Evolutionary conservation across 148 eudicot species (phyloP).

Genomic region (Chenopodium suecicum): DNA sequence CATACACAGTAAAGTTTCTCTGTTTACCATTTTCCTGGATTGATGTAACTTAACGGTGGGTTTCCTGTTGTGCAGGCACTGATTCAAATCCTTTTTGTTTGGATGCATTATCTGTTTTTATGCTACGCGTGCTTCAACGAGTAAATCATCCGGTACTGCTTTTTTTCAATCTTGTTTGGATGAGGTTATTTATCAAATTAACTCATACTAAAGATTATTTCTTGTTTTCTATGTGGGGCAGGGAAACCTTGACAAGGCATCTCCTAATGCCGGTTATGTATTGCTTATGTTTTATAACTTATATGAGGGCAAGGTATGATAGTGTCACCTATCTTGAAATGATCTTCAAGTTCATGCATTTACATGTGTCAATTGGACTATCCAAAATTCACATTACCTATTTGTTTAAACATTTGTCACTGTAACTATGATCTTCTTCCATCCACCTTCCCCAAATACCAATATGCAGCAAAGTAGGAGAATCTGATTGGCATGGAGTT

Average conservation of each 20-base stretch:
- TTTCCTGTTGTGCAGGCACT: slow-evolving; percentile 54
- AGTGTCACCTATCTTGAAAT: neutral
- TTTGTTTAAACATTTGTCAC: neutral
- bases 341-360: neutral
- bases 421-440: neutral
- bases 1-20: neutral
- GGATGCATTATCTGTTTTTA: slow-evolving; percentile 87
- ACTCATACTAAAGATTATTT: neutral
- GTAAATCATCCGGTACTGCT: slow-evolving; percentile 82
- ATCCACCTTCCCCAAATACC: neutral
- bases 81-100: slow-evolving; percentile 84
- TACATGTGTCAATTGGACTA: neutral
- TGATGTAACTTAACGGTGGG: too few species aligned
- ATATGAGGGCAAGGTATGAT: slow-evolving; percentile 82
- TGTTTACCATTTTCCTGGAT: neutral
- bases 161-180: neutral
- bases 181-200: neutral
- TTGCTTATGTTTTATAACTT: slow-evolving; percentile 89
- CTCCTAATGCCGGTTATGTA: slow-evolving; percentile 85
- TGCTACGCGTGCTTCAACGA: slow-evolving; percentile 79
- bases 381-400: neutral
- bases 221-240: slow-evolving; percentile 23
- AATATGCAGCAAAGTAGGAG: neutral
- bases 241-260: slow-evolving; percentile 93
- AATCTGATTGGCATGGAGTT: neutral